Evolutionary conservation across 805 yeast genomes (phyloP), one percentile per base, ranked within the genome.

Genomic region (Barnettozyma salicaria): DNA sequence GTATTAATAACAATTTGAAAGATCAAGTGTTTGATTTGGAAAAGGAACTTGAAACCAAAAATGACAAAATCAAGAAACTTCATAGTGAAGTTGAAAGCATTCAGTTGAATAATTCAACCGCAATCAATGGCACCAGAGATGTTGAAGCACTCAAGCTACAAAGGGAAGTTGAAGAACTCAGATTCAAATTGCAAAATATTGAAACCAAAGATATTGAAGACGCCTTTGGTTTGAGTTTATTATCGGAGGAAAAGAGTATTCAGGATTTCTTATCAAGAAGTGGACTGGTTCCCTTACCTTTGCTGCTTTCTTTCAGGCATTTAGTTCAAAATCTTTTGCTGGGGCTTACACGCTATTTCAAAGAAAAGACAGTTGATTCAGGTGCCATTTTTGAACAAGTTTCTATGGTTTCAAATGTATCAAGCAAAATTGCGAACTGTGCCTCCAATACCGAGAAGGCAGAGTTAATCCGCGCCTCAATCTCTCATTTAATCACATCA

Each of bases 401-500:
- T 21, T 70, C 82, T 1, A 56, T 61, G 34, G 58, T 77, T 18
- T 70, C 78, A 4, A 59, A 72, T 6, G 34, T 59, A 20, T 53
- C 63, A 3, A 49, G 55, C 10, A 43, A 50, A 18, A 58, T 61
- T 36, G 50, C 59, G 4, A 45, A 41, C 19, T 50, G 44, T 34
- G 56, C 55, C 6, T 47, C 55, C 6, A 55, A 55, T 36, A 50
- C 66, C 40, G 66, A 72, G 41, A 60, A 65, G 53, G 58, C 77
- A 29, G 55, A 66, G 30, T 52, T 75, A 18, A 66, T 84, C 5
- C 74, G 80, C 39, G 80, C 81, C 30, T 70, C 90, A 1, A 72
- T 83, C 18, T 76, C 88, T 13, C 87, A 82, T 58, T 73, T 79
- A 1, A 75, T 90, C 28, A 78, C 95, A 4, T 70, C 87, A 1